Base-by-base conservation (phyloP, 2,329 filamentous ascomycete species). In the Akanthomyces uredinophilus region DNA sequence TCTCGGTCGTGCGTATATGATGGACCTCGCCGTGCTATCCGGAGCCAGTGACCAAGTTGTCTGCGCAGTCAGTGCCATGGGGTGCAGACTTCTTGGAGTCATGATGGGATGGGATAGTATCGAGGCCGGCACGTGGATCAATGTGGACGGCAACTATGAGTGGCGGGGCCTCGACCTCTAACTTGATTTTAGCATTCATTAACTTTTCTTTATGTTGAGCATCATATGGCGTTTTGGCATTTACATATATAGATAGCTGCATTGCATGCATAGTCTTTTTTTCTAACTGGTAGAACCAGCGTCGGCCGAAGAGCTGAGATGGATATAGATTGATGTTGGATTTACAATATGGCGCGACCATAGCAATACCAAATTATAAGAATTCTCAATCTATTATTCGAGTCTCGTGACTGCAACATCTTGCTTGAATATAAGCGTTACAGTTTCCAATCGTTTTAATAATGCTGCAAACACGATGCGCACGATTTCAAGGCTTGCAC, bases 91-190 rank as follows among this genome's bases (percentile, higher is more conserved):
- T 59, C 72, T 96, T 65, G 92, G 85, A 2, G 90, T 96, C 46
- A 92, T 96, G 87, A 86, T 95, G 86, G 92, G 92, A 0, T 93
- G 90, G 90, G 88, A 93, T 35, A 85, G 83, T 5, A 81, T 92
- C 64, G 78, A 78, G 39, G 73, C 80, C 20, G 81, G 79, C 1
- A 79, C 80, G 50, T 96, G 91, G 90, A 80, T 85, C 63, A 96
- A 96, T 74, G 83, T 96, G n/a, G 90, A 94, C 71, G 88, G 88
- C 1, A 81, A 81, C 14, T 86, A 83, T 67, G 79, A 79, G 14
- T 91, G 89, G 89, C 60, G 53, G 44, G 53, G 60, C 44, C 43
- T 62, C 24, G 60, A 62, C 27, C 32, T 62, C 29, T 50, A 57
- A 80, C 74, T 8, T 81, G 78, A 16, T 72, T 81, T 55, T 46